These are phyloP conservation scores for Davidsoniella virescens DNA, from an alignment of 2,329 filamentous ascomycete genomes.

Conservation along the genomic window DNA sequence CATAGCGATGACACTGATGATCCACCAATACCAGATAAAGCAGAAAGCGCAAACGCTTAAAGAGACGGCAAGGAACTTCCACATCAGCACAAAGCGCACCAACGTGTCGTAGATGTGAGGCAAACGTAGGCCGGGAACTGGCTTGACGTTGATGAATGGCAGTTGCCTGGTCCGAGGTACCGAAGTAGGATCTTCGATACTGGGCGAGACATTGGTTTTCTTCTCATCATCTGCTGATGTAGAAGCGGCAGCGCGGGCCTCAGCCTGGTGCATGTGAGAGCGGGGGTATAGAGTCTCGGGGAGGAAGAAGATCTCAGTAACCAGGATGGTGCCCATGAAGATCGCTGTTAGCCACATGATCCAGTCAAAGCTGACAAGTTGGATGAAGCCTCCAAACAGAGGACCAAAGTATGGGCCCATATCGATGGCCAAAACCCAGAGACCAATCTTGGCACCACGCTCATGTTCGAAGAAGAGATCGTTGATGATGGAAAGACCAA, in stretches of 20 bases:
- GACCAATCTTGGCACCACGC: slow-evolving; percentile 35
- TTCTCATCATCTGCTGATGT: background rate
- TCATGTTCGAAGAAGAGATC: slow-evolving; percentile 42
- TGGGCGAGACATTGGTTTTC: background rate
- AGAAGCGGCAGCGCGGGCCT: background rate
- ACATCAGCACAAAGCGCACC: slow-evolving; percentile 30
- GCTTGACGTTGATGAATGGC: slow-evolving; percentile 27
- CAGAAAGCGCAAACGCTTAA: slow-evolving; percentile 32
- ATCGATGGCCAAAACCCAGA: slow-evolving; percentile 42
- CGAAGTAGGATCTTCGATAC: slow-evolving; percentile 12
- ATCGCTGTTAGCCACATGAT: slow-evolving; percentile 39
- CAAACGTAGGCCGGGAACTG: slow-evolving; percentile 34
- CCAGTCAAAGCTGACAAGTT: slow-evolving; percentile 31
- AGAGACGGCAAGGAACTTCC: slow-evolving; percentile 28
- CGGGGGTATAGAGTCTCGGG: slow-evolving; percentile 41
- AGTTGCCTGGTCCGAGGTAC: slow-evolving; percentile 26
- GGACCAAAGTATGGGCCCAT: slow-evolving; percentile 31
- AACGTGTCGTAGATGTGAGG: slow-evolving; percentile 31
- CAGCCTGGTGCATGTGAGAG: slow-evolving; percentile 26
- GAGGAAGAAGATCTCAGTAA: slow-evolving; percentile 32
- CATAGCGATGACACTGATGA: slow-evolving; percentile 35
- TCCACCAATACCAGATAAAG: slow-evolving; percentile 42
- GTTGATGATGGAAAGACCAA: slow-evolving; percentile 37
- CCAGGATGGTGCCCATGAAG: slow-evolving; percentile 30
- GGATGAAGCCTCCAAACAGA: slow-evolving; percentile 33